Base-by-base conservation (phyloP, 352 stramenopile species). In the Phytophthora lateralis region DNA sequence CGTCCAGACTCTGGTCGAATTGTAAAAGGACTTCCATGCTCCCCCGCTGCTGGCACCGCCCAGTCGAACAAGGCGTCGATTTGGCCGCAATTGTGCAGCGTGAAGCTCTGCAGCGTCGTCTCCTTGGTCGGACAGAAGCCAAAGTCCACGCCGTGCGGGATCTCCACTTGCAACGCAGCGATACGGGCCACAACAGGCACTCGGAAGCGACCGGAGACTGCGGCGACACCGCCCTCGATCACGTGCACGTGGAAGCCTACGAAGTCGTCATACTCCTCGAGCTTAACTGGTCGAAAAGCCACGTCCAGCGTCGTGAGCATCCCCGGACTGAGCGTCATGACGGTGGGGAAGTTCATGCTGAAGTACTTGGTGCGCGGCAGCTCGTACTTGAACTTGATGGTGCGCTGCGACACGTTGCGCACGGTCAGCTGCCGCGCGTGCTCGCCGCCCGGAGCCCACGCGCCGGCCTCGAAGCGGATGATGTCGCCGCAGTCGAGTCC, bases 351-450 rank as follows among this genome's bases (percentile, higher is more conserved):
- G 47, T 93, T 85, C 85, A 98, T 95, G 51, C 86, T 97, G 53
- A 98, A 98, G 69, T 96, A 97, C 63, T 96, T 95, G 52, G 92
- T 97, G 49, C 71, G 84, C 17, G 92, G 94, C 20, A 98, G 78
- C 58, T 93, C 82, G 70, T 97, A 98, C 69, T 97, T 97, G 68
- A 98, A 96, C 69, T 96, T 95, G 60, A 93, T 84, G 10, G 75
- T 96, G 63, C 80, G 78, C 18, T 75, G 68, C 4, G 82, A 91
- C 30, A 98, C 84, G 61, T 98, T 98, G 70, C 96, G 95, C 49
- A 98, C 89, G 11, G 65, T 75, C 56, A 98, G 88, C 30, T 91
- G 89, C 65, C 93, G 84, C 35, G 92, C 78, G 66, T 98, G 95
- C 73, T 98, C 92, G 41, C 94, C 90, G 12, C 93, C 94, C 4